Evolutionary conservation across 2,329 filamentous ascomycete genomes (phyloP).

Genomic region (Bipolaris zeicola): DNA sequence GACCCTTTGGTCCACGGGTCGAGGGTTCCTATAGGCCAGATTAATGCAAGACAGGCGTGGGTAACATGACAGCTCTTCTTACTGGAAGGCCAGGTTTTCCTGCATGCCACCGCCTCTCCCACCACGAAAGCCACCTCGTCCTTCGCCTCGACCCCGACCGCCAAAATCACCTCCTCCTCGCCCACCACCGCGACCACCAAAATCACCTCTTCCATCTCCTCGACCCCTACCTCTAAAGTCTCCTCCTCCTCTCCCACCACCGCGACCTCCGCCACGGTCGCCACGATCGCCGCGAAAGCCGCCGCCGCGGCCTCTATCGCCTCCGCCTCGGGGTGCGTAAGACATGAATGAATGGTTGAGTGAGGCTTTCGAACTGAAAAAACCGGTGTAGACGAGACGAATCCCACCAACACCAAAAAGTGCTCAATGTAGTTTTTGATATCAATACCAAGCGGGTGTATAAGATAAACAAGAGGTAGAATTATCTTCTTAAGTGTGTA

Average conservation of each 20-base stretch:
- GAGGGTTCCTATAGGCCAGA: slow-evolving; percentile 12
- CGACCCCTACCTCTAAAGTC: slow-evolving; percentile 8
- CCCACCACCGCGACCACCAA: neutral
- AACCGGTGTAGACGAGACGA: neutral
- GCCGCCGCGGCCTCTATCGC: slow-evolving; percentile 7
- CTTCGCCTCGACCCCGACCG: slow-evolving; percentile 2
- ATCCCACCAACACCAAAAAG: neutral
- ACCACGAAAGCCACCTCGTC: slow-evolving; percentile 1
- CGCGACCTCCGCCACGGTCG: slow-evolving; percentile 1
- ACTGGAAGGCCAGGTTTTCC: slow-evolving; percentile 15
- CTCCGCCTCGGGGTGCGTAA: slow-evolving; percentile 11
- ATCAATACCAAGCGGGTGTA: no score
- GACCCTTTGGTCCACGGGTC: slow-evolving; percentile 12
- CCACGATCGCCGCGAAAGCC: slow-evolving; percentile 3
- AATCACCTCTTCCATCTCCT: slow-evolving; percentile 1
- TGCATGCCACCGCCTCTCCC: slow-evolving; percentile 13
- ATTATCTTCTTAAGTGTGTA: neutral
- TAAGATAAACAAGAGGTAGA: no score
- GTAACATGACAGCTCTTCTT: neutral
- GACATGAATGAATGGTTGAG: slow-evolving; percentile 11
- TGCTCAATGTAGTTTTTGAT: neutral
- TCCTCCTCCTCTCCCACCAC: slow-evolving; percentile 5
- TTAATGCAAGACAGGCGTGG: neutral
- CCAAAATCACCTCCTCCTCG: neutral
- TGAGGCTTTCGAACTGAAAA: slow-evolving; percentile 9